Percentiles rank a stretch among this genome's conserved stretches.
These are phyloP conservation scores for Penicillium turbatum DNA, from an alignment of 495 filamentous ascomycete species.

Conservation along the genomic window DNA sequence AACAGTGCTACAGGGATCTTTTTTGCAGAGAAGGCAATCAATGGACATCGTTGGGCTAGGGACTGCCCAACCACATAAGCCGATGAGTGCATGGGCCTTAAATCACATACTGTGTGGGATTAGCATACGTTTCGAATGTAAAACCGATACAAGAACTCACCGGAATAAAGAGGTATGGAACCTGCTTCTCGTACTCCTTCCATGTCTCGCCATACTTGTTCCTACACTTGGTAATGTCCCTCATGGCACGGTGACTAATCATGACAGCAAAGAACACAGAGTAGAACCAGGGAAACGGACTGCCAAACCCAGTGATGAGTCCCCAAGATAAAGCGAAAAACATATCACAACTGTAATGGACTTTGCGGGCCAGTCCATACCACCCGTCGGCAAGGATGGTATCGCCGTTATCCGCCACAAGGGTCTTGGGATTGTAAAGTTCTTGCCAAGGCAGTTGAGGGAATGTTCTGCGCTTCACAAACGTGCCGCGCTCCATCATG, in stretches of 20 bases:
- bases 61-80: background rate
- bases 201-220: constrained; percentile 80
- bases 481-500: constrained; percentile 67
- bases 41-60: too few relatives aligned
- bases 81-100: background rate
- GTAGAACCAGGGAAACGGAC: constrained; percentile 4
- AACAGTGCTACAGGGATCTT: background rate
- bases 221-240: constrained; percentile 55
- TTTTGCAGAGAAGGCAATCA: background rate
- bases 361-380: constrained; percentile 85
- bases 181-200: constrained; percentile 75
- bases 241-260: constrained; percentile 61
- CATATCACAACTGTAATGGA: constrained; percentile 86
- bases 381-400: constrained; percentile 79
- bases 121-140: background rate
- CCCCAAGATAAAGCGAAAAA: constrained; percentile 69
- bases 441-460: constrained; percentile 81
- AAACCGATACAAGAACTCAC: constrained; percentile 49
- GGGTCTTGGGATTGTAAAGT: constrained; percentile 71
- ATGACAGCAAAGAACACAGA: constrained; percentile 3
- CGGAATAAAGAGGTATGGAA: constrained; percentile 90
- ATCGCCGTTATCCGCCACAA: constrained; percentile 69
- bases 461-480: constrained; percentile 71
- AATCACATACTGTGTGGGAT: background rate
- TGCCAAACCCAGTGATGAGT: constrained; percentile 57